phyloP scores from a whole-genome alignment of 1,284 basidiomycete species.

The Melanopsichium pennsylvanicum region DNA sequence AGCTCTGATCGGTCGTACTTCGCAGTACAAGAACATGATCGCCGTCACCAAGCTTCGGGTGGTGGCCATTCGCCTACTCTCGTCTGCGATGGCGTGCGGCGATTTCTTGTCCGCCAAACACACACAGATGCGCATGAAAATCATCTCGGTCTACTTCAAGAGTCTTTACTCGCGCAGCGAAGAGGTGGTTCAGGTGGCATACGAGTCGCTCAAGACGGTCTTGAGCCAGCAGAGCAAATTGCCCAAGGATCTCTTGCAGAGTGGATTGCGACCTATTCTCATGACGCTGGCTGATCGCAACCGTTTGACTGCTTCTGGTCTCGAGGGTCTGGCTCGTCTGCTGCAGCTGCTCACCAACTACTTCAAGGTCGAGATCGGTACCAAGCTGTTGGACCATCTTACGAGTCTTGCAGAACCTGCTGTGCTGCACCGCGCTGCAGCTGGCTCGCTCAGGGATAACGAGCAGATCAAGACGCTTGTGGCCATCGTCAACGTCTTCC shows the following conservation, averaged over 20 bases:
- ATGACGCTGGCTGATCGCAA: constrained; percentile 98
- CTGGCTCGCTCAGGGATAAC: constrained; percentile 73
- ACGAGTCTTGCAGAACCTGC: constrained; percentile 56
- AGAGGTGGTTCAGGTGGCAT: constrained; percentile 94
- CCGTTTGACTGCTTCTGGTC: constrained; percentile 88
- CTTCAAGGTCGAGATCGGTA: constrained; percentile 99
- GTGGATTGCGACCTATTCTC: constrained; percentile 91
- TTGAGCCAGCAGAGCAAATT: constrained; percentile 85
- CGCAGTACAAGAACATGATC: constrained; percentile 79
- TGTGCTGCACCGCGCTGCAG: constrained; percentile 55
- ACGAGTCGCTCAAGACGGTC: constrained; percentile 89
- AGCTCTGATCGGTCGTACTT: constrained; percentile 77
- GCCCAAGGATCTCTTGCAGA: constrained; percentile 94
- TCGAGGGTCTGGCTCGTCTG: constrained; percentile 91
- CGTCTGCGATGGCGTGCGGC: constrained; percentile 90
- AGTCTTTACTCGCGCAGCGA: constrained; percentile 92
- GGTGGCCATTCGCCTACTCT: constrained; percentile 89
- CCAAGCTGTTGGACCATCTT: constrained; percentile 90
- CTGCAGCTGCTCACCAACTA: constrained; percentile 96
- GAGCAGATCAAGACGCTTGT: constrained; percentile 92
- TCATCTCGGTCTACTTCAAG: constrained; percentile 97
- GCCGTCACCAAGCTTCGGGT: constrained; percentile 93
- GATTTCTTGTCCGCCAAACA: constrained; percentile 73
- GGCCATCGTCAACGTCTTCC: constrained; percentile 94
- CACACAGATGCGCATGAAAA: constrained; percentile 72